These are phyloP conservation scores for Geotrichum macrosporum DNA, from an alignment of 1,139 yeast genomes.

Conservation along the genomic window DNA sequence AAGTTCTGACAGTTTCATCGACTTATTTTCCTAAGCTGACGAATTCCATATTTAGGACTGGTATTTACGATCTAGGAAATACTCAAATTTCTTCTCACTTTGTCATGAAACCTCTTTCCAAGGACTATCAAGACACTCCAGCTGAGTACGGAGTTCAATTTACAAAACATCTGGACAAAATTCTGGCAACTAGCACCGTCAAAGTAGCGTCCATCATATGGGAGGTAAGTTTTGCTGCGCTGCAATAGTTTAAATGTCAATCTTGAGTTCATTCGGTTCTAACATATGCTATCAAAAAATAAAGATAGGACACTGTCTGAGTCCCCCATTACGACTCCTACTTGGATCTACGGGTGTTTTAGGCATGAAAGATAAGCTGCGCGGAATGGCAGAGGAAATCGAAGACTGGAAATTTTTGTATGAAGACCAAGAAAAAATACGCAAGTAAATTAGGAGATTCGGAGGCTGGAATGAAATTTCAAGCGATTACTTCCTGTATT, in stretches of 20 bases:
- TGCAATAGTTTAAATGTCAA: no score
- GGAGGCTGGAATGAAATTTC: no score
- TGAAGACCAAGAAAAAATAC: slow-evolving; percentile 23
- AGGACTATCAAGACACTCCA: slow-evolving; percentile 21
- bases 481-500: no score
- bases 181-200: slow-evolving; percentile 20
- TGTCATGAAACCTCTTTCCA: slow-evolving; percentile 17
- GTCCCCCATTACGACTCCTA: slow-evolving; percentile 35
- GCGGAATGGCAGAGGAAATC: slow-evolving; percentile 37
- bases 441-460: neutral
- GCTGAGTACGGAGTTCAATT: slow-evolving; percentile 23
- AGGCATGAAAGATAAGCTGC: slow-evolving; percentile 33
- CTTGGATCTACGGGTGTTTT: slow-evolving; percentile 33
- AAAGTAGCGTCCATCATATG: slow-evolving; percentile 22
- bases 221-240: slow-evolving; percentile 21
- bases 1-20: no score
- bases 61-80: slow-evolving; percentile 13
- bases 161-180: slow-evolving; percentile 20
- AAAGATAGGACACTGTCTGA: slow-evolving; percentile 32
- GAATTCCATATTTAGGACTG: no score
- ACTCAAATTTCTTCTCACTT: slow-evolving; percentile 22
- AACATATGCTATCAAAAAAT: slow-evolving; percentile 14
- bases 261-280: no score
- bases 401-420: slow-evolving; percentile 41
- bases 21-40: no score